phyloP scores from a whole-genome alignment of 768 basidiomycete species.

The Termitomyces eurrhizus region DNA sequence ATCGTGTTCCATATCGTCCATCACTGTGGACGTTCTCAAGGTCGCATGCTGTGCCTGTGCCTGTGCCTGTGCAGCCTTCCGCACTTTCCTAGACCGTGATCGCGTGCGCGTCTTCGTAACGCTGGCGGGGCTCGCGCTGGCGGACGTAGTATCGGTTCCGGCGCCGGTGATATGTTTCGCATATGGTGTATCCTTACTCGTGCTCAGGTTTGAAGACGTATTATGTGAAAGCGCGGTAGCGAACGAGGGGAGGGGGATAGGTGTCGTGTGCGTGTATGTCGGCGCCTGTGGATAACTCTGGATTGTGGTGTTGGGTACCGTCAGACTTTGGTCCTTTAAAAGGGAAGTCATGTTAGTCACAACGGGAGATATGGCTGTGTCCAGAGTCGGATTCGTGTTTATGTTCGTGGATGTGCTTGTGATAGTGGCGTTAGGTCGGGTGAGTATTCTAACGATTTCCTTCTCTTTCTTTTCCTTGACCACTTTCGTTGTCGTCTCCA shows the following conservation, averaged over 20 bases:
- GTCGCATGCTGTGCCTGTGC: background rate
- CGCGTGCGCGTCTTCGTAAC: background rate
- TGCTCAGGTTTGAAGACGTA: background rate
- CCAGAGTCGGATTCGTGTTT: background rate
- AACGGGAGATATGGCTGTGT: background rate
- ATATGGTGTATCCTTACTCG: background rate
- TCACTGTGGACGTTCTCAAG: background rate
- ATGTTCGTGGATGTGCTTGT: background rate
- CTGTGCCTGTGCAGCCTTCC: background rate
- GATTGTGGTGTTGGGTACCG: background rate
- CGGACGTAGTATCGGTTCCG: background rate
- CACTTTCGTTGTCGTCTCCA: background rate
- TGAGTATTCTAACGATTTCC: background rate
- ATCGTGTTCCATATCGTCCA: background rate
- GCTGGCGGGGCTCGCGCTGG: background rate
- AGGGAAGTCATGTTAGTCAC: background rate
- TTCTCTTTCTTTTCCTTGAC: background rate
- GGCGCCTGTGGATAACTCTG: background rate
- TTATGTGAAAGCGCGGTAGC: constrained; percentile 24
- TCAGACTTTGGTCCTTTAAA: background rate
- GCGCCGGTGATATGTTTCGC: background rate
- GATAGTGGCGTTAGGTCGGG: background rate
- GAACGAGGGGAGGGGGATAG: constrained; percentile 38
- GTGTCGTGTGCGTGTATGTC: constrained; percentile 10
- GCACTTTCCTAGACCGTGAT: constrained; percentile 1